Percentiles rank a stretch among this genome's conserved stretches.
Conservation (phyloP, 345 rosid genomes). For the Camelina hispida region DNA sequence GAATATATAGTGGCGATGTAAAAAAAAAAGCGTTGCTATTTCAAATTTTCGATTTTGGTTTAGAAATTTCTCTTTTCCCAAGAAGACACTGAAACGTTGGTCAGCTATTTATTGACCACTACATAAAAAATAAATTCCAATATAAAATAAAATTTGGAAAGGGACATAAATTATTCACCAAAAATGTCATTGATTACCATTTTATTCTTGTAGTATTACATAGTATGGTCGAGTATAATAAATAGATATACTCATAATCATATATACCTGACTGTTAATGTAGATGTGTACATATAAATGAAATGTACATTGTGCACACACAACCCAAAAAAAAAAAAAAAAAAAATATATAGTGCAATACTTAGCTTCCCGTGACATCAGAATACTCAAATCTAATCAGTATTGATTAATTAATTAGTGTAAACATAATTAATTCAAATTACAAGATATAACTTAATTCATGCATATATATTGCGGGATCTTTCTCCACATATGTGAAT, state of each 20-base stretch:
- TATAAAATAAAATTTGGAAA: background rate
- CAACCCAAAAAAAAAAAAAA: too few relatives aligned
- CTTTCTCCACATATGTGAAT: background rate
- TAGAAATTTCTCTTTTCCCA: background rate
- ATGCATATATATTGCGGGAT: background rate
- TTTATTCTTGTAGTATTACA: background rate
- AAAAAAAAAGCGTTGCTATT: background rate
- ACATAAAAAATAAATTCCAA: background rate
- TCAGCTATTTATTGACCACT: background rate
- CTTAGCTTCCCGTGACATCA: background rate
- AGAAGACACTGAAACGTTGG: background rate
- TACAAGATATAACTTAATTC: background rate
- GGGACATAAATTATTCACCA: background rate
- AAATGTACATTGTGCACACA: too few relatives aligned
- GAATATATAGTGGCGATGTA: background rate
- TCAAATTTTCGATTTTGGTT: background rate
- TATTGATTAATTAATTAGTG: background rate
- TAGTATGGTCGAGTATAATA: background rate
- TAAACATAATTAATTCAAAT: background rate
- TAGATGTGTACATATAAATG: background rate
- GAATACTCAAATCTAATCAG: background rate
- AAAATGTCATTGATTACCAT: background rate
- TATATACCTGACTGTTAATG: background rate
- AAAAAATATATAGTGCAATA: slow-evolving; percentile 15
- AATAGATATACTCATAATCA: background rate